Evolutionary conservation across 2,329 filamentous ascomycete species (phyloP), one percentile per base, ranked within the genome.

Genomic region (Fusarium pseudocircinatum): DNA sequence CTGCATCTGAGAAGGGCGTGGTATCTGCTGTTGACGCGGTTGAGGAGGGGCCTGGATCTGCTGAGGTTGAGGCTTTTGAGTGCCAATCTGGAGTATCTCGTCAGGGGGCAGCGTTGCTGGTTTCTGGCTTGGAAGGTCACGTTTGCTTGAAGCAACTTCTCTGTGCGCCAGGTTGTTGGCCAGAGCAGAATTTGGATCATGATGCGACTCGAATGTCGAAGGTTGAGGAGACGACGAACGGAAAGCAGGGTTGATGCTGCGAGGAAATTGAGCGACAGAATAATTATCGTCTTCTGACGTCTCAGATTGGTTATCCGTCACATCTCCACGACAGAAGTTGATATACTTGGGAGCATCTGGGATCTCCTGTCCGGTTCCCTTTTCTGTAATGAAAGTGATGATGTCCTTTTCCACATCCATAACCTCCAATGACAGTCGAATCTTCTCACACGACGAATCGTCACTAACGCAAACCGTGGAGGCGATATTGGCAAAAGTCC

Each of bases 371-470:
- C 96, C 95, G 6, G 96, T 99, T 28, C 96, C 96, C 73, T 85
- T 89, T 53, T 97, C 95, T 71, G 88, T 92, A 83, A 99, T 99
- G 84, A 99, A 99, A 71, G 83, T 86, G 28, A 90, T 85, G 71
- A 99, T 98, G 81, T 99, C 97, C 81, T 96, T 97, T 81, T 98
- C 95, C 4, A 99, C 96, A 78, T 99, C 96, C 84, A 97, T 97
- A 79, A 94, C 93, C 84, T 99, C 97, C 6, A 99, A 87, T 1
- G 96, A 96, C 10, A 98, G 85, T 16, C 97, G 91, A 69, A 99
- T 94, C 85, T 98, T 98, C 83, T 99, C 97, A 82, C 96, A 99
- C 5, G 96, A 96, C 72, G 93, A 90, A 84, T 99, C 96, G 79
- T 99, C 96, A 81, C 95, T 98, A 53, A 99, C 96, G 79, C 96